Percentiles rank a stretch among this genome's conserved stretches.
Evolutionary conservation across 768 basidiomycete genomes (phyloP).

Genomic region (Boletus rex-veris): DNA sequence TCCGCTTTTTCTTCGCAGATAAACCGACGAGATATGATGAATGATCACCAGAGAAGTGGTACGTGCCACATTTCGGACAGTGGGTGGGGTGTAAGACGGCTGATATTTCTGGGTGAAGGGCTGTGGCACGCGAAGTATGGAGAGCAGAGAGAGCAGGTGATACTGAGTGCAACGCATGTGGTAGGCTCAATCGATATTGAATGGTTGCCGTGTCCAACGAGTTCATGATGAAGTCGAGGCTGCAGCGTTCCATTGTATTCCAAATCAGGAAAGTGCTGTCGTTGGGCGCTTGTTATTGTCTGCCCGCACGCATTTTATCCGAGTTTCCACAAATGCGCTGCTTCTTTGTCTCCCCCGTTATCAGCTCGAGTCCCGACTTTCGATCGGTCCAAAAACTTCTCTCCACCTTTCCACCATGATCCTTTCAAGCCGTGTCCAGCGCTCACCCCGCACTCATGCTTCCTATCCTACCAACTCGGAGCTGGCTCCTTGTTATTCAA

Average conservation of each 20-base stretch:
- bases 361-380: conserved; percentile 1
- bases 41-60: conserved; percentile 41
- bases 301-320: conserved; percentile 4
- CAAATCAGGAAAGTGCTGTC: conserved; percentile 25
- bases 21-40: conserved; percentile 31
- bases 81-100: conserved; percentile 24
- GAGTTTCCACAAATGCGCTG: background rate
- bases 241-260: conserved; percentile 13
- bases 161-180: conserved; percentile 45
- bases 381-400: background rate
- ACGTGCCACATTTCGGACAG: conserved; percentile 55
- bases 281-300: conserved; percentile 23
- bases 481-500: conserved; percentile 25
- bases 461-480: conserved; percentile 18
- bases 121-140: conserved; percentile 44
- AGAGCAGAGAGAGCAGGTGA: conserved; percentile 62
- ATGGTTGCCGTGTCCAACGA: conserved; percentile 25
- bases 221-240: background rate
- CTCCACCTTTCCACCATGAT: conserved; percentile 21
- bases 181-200: conserved; percentile 47
- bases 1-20: conserved; percentile 22
- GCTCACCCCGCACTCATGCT: background rate
- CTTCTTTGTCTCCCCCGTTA: conserved; percentile 9
- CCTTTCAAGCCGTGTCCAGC: conserved; percentile 21
- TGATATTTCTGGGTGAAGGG: conserved; percentile 28